phyloP scores from a whole-genome alignment of 768 basidiomycete genomes.

The Lentinula sp. region DNA sequence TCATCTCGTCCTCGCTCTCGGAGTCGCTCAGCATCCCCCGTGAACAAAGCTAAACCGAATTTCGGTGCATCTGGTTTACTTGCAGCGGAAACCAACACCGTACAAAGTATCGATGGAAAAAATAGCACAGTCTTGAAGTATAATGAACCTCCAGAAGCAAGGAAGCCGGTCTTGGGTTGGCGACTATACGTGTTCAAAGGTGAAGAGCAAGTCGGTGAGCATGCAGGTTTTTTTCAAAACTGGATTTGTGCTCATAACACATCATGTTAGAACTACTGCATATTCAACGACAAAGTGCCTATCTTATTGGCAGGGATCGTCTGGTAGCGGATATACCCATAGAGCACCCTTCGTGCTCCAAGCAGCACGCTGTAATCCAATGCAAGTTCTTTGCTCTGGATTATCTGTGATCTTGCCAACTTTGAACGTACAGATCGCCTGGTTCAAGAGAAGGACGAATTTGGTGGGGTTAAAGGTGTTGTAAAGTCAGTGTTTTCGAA shows the following conservation, averaged over 20 bases:
- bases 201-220: constrained; percentile 78
- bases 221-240: constrained; percentile 20
- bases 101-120: constrained; percentile 68
- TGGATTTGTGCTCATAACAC: neutral
- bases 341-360: constrained; percentile 96
- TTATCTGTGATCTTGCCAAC: constrained; percentile 5
- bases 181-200: constrained; percentile 97
- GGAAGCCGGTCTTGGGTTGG: constrained; percentile 89
- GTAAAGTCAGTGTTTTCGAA: constrained; percentile 70
- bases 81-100: constrained; percentile 94
- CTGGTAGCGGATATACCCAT: constrained; percentile 82
- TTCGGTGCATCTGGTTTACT: constrained; percentile 85
- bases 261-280: constrained; percentile 70
- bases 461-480: constrained; percentile 66
- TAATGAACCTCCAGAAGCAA: constrained; percentile 96
- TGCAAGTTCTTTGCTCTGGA: constrained; percentile 40
- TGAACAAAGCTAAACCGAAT: constrained; percentile 79
- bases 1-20: constrained; percentile 28
- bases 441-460: constrained; percentile 83
- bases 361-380: constrained; percentile 97
- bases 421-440: constrained; percentile 55
- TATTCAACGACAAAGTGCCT: constrained; percentile 91
- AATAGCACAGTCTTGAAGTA: constrained; percentile 83
- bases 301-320: constrained; percentile 87
- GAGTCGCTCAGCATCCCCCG: constrained; percentile 39